These are phyloP conservation scores for Medicago ruthenica DNA, from an alignment of 306 rosid species.

Conservation along the genomic window DNA sequence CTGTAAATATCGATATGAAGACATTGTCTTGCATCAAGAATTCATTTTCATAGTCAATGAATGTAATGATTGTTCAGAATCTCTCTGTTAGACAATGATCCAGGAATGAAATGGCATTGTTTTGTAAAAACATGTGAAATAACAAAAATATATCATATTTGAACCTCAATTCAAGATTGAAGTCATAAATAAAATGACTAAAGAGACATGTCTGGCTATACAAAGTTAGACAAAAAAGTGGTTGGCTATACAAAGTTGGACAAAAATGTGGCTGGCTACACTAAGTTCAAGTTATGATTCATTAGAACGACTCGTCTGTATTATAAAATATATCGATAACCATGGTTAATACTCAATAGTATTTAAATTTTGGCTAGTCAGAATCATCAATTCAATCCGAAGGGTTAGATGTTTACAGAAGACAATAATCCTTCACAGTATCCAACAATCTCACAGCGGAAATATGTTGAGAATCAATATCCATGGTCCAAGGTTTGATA, in stretches of 20 bases:
- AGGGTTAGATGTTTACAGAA: constrained; percentile 7
- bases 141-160: neutral
- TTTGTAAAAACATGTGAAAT: neutral
- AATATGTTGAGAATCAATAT: constrained; percentile 18
- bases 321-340: neutral
- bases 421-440: constrained; percentile 8
- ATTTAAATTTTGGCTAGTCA: neutral
- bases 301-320: neutral
- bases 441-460: neutral
- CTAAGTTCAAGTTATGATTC: neutral
- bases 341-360: neutral
- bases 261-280: neutral
- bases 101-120: neutral
- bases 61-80: neutral
- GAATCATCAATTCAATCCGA: neutral
- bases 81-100: neutral
- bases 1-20: neutral
- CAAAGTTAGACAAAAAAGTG: neutral
- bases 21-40: neutral
- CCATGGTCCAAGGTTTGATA: constrained; percentile 24
- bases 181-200: neutral
- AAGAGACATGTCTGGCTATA: neutral
- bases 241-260: neutral
- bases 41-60: neutral
- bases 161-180: neutral